These are phyloP conservation scores for Ophiostoma ulmi DNA, from an alignment of 2,329 filamentous ascomycete species.

Conservation along the genomic window DNA sequence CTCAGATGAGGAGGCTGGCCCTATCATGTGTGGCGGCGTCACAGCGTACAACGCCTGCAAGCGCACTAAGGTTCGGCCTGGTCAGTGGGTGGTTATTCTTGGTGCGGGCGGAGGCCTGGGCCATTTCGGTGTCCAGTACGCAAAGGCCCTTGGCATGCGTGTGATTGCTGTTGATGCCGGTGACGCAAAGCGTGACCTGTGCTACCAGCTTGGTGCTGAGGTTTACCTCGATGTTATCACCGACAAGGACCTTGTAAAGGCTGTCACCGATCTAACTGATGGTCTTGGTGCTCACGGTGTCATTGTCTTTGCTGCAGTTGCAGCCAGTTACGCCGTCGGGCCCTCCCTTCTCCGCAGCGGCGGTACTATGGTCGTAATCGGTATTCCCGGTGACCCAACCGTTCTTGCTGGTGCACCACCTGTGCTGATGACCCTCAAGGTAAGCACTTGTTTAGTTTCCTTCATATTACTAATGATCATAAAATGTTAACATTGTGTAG, in stretches of 20 bases:
- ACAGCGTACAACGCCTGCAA: constrained; percentile 55
- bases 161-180: constrained; percentile 53
- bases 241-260: constrained; percentile 27
- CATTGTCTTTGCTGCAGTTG: constrained; percentile 63
- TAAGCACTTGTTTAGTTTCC: not conserved
- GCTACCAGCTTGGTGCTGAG: constrained; percentile 48
- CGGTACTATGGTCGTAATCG: constrained; percentile 81
- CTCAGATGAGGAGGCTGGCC: constrained; percentile 49
- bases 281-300: constrained; percentile 23
- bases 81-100: constrained; percentile 52
- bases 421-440: constrained; percentile 23
- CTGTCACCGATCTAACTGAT: constrained; percentile 14
- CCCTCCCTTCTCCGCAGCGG: constrained; percentile 76
- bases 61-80: constrained; percentile 45
- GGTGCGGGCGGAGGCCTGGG: constrained; percentile 45
- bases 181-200: constrained; percentile 42
- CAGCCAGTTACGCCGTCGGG: constrained; percentile 93
- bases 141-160: constrained; percentile 50
- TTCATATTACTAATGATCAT: not conserved
- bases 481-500: not conserved
- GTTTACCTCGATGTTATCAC: constrained; percentile 52
- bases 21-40: constrained; percentile 55
- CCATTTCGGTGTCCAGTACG: constrained; percentile 41
- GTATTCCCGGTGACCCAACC: constrained; percentile 68
- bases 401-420: constrained; percentile 22